Percentiles rank a stretch among this genome's conserved stretches.
Conservation (phyloP, 176 grass and related monocot genomes). For the Triticum timopheevii region DNA sequence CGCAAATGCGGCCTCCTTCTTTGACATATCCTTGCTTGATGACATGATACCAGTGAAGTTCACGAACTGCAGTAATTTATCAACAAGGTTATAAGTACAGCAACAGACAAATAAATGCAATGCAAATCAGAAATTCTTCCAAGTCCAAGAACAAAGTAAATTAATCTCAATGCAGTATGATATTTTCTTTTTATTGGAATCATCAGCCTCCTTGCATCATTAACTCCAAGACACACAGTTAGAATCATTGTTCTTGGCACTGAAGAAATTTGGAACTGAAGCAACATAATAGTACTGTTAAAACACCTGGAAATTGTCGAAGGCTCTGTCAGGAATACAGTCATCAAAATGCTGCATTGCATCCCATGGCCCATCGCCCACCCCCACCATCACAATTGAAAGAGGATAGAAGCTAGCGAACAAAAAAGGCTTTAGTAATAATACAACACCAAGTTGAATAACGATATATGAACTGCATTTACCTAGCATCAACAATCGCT, state of each 20-base stretch:
- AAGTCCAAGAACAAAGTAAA: neutral
- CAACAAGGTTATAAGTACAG: conserved; percentile 10
- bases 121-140: neutral
- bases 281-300: neutral
- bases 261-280: neutral
- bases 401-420: conserved; percentile 83
- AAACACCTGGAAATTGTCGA: conserved; percentile 98
- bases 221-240: neutral
- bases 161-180: neutral
- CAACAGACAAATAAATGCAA: neutral
- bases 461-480: conserved; percentile 24
- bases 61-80: conserved; percentile 63
- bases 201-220: neutral
- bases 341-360: conserved; percentile 97
- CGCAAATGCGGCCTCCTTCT: conserved; percentile 89
- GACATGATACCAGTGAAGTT: conserved; percentile 94
- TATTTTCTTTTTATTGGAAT: neutral
- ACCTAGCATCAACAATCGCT: conserved; percentile 94
- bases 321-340: conserved; percentile 84
- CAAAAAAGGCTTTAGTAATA: conserved; percentile 35
- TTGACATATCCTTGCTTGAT: conserved; percentile 61
- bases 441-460: conserved; percentile 3
- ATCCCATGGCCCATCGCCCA: conserved; percentile 97
- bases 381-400: conserved; percentile 96
- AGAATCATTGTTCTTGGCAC: conserved; percentile 8